Base-by-base conservation (phyloP, 768 basidiomycete genomes). In the Russula dissimulans region DNA sequence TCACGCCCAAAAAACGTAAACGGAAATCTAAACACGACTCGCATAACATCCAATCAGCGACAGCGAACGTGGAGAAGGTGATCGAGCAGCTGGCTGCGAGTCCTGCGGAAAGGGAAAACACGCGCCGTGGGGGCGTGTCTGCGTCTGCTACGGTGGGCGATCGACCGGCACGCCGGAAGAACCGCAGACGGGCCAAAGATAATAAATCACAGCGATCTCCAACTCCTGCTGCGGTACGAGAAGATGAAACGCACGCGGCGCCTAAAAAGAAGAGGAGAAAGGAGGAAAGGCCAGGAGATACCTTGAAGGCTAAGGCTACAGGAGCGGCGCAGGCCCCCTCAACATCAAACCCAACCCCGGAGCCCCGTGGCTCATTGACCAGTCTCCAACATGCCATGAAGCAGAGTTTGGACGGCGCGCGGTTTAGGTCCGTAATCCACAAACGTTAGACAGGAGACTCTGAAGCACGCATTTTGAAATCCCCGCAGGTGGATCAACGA, bases 401-500 rank as follows among this genome's bases (percentile, higher is more conserved):
- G 71, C 78, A 85, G 56, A 90, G 82, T 65, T 72, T 94, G 57
- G 84, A 89, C 60, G 90, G 93, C 0, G 92, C 93, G n/a, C 82
- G 86, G 29, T 95, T 95, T 71, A 81, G 91, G 92, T 87, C 48
- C 67, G 78, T 56, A 57, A 47, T 34, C 43, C 46, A 14, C 26
- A 9, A 26, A 14, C 32, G 41, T 22, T 15, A 43, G 29, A 11
- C 26, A 15, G 39, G 22, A 14, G 15, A n/a, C 46, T 3, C 15
- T 42, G 38, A 42, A 39, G 44, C 39, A 53, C n/a, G 38, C 46
- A 3, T 59, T 39, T 42, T 38, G 43, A 42, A 31, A 50, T 26
- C 3, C 10, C 9, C 31, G 26, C 62, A 92, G 95, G 68, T 81
- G 89, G 77, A 87, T 97, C 57, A 99, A 99, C 70, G 95, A 97